Conservation (phyloP, 2,329 filamentous ascomycete species). For the Exophiala sp. region DNA sequence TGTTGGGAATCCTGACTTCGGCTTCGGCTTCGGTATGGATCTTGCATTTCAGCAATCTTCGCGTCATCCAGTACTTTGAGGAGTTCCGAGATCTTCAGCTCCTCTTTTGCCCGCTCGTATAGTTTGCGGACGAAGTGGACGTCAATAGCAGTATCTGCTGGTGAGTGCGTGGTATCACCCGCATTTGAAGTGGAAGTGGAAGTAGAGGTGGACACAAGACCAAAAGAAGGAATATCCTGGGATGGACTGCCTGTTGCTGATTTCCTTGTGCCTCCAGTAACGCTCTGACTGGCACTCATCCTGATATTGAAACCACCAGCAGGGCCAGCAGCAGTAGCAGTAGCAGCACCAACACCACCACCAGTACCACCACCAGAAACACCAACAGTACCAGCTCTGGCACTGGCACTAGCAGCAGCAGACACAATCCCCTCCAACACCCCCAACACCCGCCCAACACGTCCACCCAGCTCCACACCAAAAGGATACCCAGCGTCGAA, state of each 20-base stretch:
- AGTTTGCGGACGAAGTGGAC: constrained; percentile 9
- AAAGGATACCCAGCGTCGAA: constrained; percentile 89
- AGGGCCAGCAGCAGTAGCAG: too few relatives aligned
- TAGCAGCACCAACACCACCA: too few relatives aligned
- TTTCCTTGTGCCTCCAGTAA: too few relatives aligned
- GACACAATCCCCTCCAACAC: constrained; percentile 64
- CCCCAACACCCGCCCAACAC: constrained; percentile 69
- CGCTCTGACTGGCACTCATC: too few relatives aligned
- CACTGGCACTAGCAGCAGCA: constrained; percentile 33
- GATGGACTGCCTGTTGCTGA: too few relatives aligned
- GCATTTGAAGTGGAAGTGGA: not conserved
- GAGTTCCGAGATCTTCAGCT: constrained; percentile 22
- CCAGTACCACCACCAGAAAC: too few relatives aligned
- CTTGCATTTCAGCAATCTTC: constrained; percentile 11
- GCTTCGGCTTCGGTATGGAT: not conserved
- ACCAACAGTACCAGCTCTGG: too few relatives aligned
- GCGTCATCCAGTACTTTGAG: constrained; percentile 24
- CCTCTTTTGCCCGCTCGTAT: constrained; percentile 14
- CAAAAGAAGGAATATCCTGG: too few relatives aligned
- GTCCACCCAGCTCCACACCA: constrained; percentile 72
- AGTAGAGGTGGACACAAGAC: too few relatives aligned
- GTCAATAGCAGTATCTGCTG: too few relatives aligned
- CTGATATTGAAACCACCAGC: too few relatives aligned
- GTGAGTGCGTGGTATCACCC: not conserved
- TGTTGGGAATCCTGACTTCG: not conserved